These are phyloP conservation scores for Metroxylon sagu DNA, from an alignment of 176 grass and related monocot genomes.

Conservation along the genomic window DNA sequence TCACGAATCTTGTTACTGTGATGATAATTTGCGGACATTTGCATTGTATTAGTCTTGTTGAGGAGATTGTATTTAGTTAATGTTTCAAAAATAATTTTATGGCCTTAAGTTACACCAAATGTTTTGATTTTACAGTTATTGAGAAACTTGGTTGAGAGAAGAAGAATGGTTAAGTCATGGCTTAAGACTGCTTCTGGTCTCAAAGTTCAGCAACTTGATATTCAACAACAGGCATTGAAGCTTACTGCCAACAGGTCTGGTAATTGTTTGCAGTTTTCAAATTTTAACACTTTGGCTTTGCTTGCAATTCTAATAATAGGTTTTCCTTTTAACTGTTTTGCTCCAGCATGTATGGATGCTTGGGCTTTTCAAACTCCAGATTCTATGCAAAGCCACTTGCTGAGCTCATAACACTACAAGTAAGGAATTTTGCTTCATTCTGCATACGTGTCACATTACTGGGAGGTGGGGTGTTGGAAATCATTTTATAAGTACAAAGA, in stretches of 20 bases:
- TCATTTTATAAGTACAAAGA: too few relatives aligned
- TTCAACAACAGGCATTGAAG: slow-evolving; percentile 95
- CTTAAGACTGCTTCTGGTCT: slow-evolving; percentile 85
- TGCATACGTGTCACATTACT: too few relatives aligned
- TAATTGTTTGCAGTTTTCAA: too few relatives aligned
- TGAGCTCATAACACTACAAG: slow-evolving; percentile 89
- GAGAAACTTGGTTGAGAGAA: slow-evolving; percentile 81
- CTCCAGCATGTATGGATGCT: slow-evolving; percentile 93
- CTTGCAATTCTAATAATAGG: slow-evolving; percentile 6
- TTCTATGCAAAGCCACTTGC: slow-evolving; percentile 97
- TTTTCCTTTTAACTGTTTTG: slow-evolving; percentile 22
- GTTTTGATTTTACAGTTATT: slow-evolving; percentile 39
- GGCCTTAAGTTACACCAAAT: too few relatives aligned
- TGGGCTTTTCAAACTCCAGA: slow-evolving; percentile 91
- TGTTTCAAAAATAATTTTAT: too few relatives aligned
- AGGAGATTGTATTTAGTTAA: too few relatives aligned
- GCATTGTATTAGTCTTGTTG: too few relatives aligned
- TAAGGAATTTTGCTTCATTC: slow-evolving; percentile 27
- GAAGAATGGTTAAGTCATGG: slow-evolving; percentile 89
- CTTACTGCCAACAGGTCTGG: slow-evolving; percentile 87
- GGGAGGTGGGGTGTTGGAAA: too few relatives aligned
- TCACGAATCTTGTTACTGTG: too few relatives aligned
- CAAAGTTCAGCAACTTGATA: slow-evolving; percentile 88
- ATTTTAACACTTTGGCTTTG: neutral
- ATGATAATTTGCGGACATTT: too few relatives aligned